Evolutionary conservation across 1,284 basidiomycete genomes (phyloP).

Genomic region (Cryptococcus sp.): DNA sequence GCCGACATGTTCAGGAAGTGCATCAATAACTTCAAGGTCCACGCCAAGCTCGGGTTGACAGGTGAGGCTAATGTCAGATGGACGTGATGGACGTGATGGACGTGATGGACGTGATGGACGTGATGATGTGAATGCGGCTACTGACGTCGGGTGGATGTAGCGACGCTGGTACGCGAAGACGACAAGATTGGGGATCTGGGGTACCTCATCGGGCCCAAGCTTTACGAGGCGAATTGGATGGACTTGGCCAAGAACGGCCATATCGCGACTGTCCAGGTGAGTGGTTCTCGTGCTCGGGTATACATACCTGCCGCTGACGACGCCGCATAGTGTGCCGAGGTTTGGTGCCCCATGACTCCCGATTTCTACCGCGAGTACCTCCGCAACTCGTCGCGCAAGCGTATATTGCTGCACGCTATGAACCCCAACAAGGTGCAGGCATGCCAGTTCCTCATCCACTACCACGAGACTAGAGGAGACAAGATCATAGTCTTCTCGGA

Average conservation of each 20-base stretch:
- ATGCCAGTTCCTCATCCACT: constrained; percentile 97
- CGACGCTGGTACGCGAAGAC: constrained; percentile 96
- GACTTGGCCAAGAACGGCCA: constrained; percentile 98
- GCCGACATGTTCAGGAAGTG: constrained; percentile 95
- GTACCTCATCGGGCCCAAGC: constrained; percentile 98
- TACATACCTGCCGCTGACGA: not conserved
- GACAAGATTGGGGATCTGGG: constrained; percentile 99
- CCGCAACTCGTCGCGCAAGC: constrained; percentile 69
- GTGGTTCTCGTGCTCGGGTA: constrained; percentile 20
- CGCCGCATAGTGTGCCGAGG: constrained; percentile 79
- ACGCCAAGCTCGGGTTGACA: constrained; percentile 91
- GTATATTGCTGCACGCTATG: constrained; percentile 98
- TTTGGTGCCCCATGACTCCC: constrained; percentile 99
- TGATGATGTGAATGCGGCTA: not conserved
- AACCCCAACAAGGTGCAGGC: constrained; percentile 99
- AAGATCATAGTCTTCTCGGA: constrained; percentile 99
- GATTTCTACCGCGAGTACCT: constrained; percentile 99
- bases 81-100: too few relatives aligned
- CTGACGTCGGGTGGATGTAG: constrained; percentile 49
- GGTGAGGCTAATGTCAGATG: constrained; percentile 54
- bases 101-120: too few relatives aligned
- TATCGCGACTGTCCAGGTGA: constrained; percentile 96
- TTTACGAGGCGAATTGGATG: constrained; percentile 99
- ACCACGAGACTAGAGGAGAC: constrained; percentile 95
- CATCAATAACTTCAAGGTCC: constrained; percentile 94